Conservation (phyloP, 257 asterid genomes). For the Solanum appendiculatum region DNA sequence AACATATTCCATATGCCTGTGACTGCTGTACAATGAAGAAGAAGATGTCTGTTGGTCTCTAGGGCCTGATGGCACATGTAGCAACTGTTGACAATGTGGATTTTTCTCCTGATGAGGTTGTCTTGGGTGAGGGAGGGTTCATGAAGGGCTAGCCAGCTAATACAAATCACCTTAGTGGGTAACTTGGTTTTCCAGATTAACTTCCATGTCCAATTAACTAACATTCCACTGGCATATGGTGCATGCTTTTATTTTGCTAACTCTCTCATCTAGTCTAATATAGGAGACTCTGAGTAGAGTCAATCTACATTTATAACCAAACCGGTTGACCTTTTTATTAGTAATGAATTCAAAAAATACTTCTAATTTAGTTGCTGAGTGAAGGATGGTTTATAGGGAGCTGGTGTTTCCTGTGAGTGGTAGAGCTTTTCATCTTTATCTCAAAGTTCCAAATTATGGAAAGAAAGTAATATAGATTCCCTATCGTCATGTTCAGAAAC, state of each 20-base stretch:
- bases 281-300: neutral
- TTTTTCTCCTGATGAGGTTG: neutral
- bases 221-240: neutral
- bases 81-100: neutral
- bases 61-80: neutral
- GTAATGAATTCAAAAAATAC: neutral
- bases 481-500: conserved; percentile 40
- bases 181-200: neutral
- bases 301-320: neutral
- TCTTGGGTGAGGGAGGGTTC: neutral
- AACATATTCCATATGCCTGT: neutral
- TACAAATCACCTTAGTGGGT: neutral
- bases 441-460: neutral
- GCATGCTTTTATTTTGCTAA: neutral
- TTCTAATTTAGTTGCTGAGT: neutral
- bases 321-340: neutral
- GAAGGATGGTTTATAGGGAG: neutral
- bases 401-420: neutral
- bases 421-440: neutral
- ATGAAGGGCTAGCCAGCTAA: neutral
- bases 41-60: neutral
- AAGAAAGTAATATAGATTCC: neutral
- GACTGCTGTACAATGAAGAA: neutral
- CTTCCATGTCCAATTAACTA: neutral
- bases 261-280: neutral